Evolutionary conservation across 495 filamentous ascomycete species (phyloP).

Genomic region (Penicillium simplicissimum): DNA sequence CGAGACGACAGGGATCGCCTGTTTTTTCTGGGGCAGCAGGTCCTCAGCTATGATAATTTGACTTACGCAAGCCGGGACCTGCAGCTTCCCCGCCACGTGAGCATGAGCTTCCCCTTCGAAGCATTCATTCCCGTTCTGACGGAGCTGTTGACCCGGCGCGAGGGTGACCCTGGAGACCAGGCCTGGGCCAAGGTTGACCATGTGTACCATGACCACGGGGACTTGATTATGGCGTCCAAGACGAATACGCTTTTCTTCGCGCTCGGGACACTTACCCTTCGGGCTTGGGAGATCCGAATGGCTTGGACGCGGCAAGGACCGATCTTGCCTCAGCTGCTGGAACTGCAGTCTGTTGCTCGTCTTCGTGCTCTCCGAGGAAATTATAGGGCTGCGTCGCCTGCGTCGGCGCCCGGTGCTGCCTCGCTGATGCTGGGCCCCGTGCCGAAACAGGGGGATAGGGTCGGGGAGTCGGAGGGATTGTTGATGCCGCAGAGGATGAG

Average conservation of each 20-base stretch:
- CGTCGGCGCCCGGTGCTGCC: background rate
- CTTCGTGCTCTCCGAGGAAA: background rate
- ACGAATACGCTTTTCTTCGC: slow-evolving; percentile 2
- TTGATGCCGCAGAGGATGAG: background rate
- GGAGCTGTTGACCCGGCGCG: background rate
- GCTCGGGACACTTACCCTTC: background rate
- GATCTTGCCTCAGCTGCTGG: background rate
- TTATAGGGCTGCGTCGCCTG: background rate
- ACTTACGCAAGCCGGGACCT: background rate
- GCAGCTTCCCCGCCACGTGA: background rate
- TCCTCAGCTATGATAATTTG: background rate
- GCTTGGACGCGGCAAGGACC: background rate
- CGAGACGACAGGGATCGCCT: background rate
- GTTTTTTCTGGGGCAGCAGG: background rate
- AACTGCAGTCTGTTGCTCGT: background rate
- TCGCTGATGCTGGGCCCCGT: background rate
- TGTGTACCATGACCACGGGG: slow-evolving; percentile 10
- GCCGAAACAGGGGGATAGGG: background rate
- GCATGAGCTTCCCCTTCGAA: background rate
- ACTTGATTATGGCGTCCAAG: slow-evolving; percentile 10
- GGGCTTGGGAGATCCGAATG: background rate
- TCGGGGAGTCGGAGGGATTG: background rate
- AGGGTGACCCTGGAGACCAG: slow-evolving; percentile 9
- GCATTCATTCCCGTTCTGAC: background rate
- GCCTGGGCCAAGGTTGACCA: slow-evolving; percentile 13